A percentile compares a stretch with the other conserved stretches of the same genome.
Conservation (phyloP, 345 rosid genomes). For the Trapa bicornis region DNA sequence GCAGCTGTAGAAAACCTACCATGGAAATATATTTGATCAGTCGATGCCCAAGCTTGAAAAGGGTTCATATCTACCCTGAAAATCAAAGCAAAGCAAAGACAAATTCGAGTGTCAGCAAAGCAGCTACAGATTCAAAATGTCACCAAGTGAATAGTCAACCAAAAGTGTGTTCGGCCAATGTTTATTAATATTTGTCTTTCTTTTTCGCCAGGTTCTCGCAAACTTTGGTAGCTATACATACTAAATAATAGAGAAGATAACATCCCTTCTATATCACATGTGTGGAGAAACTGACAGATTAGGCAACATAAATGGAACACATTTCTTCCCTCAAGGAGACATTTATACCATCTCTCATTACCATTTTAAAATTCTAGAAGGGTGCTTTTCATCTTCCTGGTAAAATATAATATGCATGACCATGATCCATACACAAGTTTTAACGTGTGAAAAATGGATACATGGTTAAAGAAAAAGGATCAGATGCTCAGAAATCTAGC, state of each 20-base stretch:
- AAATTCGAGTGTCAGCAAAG: constrained; percentile 14
- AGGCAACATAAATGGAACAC: neutral
- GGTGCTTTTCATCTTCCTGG: neutral
- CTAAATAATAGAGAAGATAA: neutral
- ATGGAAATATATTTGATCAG: constrained; percentile 17
- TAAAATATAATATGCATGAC: neutral
- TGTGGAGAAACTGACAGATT: no score
- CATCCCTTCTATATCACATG: no score
- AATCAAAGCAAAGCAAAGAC: constrained; percentile 11
- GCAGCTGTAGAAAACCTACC: neutral
- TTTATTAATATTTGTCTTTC: neutral
- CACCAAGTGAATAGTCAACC: neutral
- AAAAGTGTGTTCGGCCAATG: neutral
- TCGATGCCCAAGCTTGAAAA: constrained; percentile 81
- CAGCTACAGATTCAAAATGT: neutral
- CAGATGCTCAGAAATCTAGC: neutral
- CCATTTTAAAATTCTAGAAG: neutral
- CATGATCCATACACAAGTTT: neutral
- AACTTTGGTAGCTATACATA: neutral
- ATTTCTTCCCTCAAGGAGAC: neutral
- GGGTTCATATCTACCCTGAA: constrained; percentile 72
- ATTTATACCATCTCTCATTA: neutral
- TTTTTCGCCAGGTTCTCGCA: neutral
- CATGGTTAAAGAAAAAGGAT: neutral
- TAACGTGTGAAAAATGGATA: neutral